Evolutionary conservation across 129 eudicot species (phyloP).

Genomic region (Deinandra increscens): DNA sequence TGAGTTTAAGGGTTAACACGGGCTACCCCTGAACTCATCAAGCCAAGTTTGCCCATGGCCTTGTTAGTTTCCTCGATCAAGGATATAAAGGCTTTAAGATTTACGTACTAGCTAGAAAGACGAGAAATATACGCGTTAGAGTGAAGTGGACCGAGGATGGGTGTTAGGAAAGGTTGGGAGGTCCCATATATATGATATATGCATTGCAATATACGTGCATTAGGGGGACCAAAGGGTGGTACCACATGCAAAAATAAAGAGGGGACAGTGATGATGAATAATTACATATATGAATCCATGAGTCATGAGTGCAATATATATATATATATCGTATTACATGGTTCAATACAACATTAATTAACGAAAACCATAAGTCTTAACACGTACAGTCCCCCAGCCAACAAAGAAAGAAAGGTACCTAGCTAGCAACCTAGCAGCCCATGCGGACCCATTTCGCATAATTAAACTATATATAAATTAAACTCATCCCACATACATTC

Average conservation of each 20-base stretch:
- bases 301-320: background rate
- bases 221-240: conserved; percentile 20
- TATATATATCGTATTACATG: background rate
- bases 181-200: conserved; percentile 7
- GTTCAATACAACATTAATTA: background rate
- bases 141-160: background rate
- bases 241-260: conserved; percentile 6
- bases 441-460: too few species aligned
- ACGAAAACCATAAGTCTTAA: background rate
- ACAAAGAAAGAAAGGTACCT: too few species aligned
- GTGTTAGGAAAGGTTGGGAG: conserved; percentile 10
- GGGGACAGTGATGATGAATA: conserved; percentile 6
- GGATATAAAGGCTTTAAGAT: too few species aligned
- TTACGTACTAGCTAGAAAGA: too few species aligned
- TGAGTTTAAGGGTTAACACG: too few species aligned
- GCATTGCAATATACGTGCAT: background rate
- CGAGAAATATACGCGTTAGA: background rate
- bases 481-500: too few species aligned
- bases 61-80: too few species aligned
- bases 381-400: too few species aligned
- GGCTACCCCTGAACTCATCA: too few species aligned
- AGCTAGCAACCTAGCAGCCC: too few species aligned
- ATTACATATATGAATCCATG: background rate
- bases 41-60: too few species aligned
- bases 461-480: too few species aligned